Conservation (phyloP, 2,329 filamentous ascomycete species). For the Metarhizium album region DNA sequence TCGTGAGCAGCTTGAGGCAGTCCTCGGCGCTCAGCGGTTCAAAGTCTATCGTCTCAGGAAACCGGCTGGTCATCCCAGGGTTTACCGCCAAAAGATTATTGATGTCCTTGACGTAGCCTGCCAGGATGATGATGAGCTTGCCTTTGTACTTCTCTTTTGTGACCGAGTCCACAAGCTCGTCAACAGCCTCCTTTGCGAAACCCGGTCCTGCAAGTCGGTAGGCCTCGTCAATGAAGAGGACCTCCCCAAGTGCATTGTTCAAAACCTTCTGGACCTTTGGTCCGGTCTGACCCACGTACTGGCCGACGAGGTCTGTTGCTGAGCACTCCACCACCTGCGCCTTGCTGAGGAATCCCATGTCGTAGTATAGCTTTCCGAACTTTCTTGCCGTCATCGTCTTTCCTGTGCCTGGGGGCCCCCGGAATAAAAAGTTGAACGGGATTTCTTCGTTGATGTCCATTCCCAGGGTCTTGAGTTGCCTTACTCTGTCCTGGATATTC, state of each 20-base stretch:
- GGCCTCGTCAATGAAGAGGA: conserved; percentile 64
- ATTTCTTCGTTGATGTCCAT: conserved; percentile 29
- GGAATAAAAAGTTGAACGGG: conserved; percentile 60
- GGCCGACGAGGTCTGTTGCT: conserved; percentile 55
- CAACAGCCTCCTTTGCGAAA: conserved; percentile 47
- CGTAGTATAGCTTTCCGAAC: conserved; percentile 66
- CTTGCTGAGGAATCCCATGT: conserved; percentile 55
- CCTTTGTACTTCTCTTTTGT: conserved; percentile 46
- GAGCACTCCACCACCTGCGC: conserved; percentile 55
- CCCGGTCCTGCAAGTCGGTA: conserved; percentile 48
- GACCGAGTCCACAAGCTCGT: conserved; percentile 40
- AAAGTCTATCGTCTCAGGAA: conserved; percentile 52
- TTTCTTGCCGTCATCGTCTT: conserved; percentile 64
- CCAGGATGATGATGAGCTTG: conserved; percentile 56
- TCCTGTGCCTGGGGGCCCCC: conserved; percentile 55
- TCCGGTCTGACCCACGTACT: conserved; percentile 59
- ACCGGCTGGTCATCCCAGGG: conserved; percentile 52
- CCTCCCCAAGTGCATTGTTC: conserved; percentile 51
- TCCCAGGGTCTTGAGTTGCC: conserved; percentile 13
- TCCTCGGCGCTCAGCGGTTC: conserved; percentile 27
- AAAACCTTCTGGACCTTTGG: conserved; percentile 50
- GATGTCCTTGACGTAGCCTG: conserved; percentile 58
- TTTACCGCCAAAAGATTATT: conserved; percentile 51
- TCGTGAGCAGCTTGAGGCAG: conserved; percentile 25
- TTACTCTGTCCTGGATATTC: conserved; percentile 39